Percentiles rank a stretch among this genome's conserved stretches.
Evolutionary conservation across 257 asterid genomes (phyloP).

Genomic region (Solanum chiquidenum): DNA sequence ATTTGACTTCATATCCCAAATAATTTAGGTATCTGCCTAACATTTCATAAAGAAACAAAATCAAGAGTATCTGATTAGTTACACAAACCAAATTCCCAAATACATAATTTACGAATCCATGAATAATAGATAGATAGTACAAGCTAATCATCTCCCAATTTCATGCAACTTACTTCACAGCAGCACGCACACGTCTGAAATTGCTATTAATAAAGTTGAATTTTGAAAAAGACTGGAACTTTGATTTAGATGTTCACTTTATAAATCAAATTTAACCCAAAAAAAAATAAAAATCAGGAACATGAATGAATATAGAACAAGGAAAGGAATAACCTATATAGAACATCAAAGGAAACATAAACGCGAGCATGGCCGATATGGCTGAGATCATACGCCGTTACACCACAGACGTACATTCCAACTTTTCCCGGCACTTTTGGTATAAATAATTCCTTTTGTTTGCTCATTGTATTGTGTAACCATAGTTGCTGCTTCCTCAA

Average conservation of each 20-base stretch:
- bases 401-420: slow-evolving; percentile 96
- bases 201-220: neutral
- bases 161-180: neutral
- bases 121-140: neutral
- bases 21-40: slow-evolving; percentile 84
- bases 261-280: neutral
- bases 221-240: neutral
- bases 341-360: slow-evolving; percentile 83
- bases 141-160: neutral
- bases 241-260: neutral
- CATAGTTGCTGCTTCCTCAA: slow-evolving; percentile 41
- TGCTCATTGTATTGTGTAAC: slow-evolving; percentile 81
- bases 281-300: neutral
- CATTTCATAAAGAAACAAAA: slow-evolving; percentile 18
- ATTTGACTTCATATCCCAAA: slow-evolving; percentile 88
- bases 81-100: neutral
- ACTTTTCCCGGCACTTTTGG: slow-evolving; percentile 68
- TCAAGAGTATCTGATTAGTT: slow-evolving; percentile 13
- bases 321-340: slow-evolving; percentile 37
- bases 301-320: neutral
- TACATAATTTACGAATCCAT: neutral
- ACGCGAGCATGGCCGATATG: slow-evolving; percentile 98
- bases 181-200: neutral
- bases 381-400: slow-evolving; percentile 95
- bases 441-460: slow-evolving; percentile 62